Conservation (phyloP, 768 basidiomycete genomes). For the Clavulina sp. region DNA sequence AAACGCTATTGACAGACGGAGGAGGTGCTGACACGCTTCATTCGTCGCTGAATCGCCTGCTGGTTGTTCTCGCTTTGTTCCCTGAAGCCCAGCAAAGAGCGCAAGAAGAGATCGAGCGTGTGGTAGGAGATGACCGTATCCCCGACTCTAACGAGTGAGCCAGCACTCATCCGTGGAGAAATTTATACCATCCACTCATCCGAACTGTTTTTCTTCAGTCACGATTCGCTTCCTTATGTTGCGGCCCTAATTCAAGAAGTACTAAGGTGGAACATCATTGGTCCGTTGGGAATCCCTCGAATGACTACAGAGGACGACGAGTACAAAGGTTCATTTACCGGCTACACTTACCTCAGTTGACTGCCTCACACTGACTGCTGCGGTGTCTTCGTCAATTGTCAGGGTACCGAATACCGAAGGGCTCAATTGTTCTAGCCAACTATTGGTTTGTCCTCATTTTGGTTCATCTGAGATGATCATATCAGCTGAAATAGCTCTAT, state of each 20-base stretch:
- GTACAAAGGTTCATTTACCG: background rate
- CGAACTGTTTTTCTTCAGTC: background rate
- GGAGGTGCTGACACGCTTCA: no score
- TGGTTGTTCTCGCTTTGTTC: no score
- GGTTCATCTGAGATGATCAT: background rate
- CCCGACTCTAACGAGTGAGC: no score
- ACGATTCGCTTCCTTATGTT: background rate
- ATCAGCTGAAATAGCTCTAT: background rate
- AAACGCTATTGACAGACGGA: no score
- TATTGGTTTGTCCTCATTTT: background rate
- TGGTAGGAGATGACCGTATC: no score
- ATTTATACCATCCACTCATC: no score
- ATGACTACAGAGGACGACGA: background rate
- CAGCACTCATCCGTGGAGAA: no score
- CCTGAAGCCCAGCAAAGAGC: no score
- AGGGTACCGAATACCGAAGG: background rate
- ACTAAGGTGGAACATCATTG: background rate
- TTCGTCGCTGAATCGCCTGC: no score
- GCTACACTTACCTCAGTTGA: background rate
- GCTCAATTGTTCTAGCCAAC: background rate
- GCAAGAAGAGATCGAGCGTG: no score
- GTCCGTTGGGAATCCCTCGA: background rate
- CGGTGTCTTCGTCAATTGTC: background rate
- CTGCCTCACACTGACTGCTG: background rate
- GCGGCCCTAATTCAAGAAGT: background rate